Evolutionary conservation across 73 alveolate genomes (phyloP).

Genomic region (Tetrahymena borealis): DNA sequence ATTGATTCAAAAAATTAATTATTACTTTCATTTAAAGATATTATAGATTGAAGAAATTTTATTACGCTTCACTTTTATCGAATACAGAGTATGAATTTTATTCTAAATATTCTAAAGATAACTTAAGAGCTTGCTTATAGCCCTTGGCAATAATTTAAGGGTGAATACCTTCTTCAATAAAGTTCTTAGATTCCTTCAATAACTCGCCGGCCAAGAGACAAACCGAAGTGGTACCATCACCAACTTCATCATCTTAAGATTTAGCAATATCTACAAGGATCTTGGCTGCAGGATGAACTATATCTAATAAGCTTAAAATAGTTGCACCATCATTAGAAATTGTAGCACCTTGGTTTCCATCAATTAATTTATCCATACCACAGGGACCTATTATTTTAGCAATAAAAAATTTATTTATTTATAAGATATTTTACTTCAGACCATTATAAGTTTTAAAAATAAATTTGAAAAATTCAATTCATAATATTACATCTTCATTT

Average conservation of each 20-base stretch:
- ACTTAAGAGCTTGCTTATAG: conserved; percentile 68
- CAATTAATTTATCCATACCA: conserved; percentile 96
- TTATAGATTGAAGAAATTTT: no score
- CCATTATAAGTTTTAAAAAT: no score
- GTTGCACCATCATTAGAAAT: conserved; percentile 98
- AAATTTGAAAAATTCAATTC: no score
- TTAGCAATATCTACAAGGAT: conserved; percentile 92
- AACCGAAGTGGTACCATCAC: conserved; percentile 97
- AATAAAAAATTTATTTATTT: not conserved
- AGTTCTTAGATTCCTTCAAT: conserved; percentile 81
- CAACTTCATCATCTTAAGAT: conserved; percentile 93
- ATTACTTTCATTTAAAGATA: no score
- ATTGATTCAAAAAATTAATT: not conserved
- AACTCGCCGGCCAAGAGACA: conserved; percentile 91
- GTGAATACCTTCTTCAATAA: conserved; percentile 94
- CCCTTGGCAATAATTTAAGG: conserved; percentile 85
- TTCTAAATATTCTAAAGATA: conserved; percentile 61
- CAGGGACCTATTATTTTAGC: conserved; percentile 93
- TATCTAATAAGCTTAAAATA: conserved; percentile 78
- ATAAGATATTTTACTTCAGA: no score
- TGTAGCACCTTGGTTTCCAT: conserved; percentile 69
- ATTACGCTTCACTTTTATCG: conserved; percentile 49
- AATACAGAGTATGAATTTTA: conserved; percentile 65
- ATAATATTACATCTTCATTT: no score
- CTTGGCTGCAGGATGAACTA: conserved; percentile 98